Conservation (phyloP, 2,329 filamentous ascomycete genomes). For the Xylariaceae sp. region DNA sequence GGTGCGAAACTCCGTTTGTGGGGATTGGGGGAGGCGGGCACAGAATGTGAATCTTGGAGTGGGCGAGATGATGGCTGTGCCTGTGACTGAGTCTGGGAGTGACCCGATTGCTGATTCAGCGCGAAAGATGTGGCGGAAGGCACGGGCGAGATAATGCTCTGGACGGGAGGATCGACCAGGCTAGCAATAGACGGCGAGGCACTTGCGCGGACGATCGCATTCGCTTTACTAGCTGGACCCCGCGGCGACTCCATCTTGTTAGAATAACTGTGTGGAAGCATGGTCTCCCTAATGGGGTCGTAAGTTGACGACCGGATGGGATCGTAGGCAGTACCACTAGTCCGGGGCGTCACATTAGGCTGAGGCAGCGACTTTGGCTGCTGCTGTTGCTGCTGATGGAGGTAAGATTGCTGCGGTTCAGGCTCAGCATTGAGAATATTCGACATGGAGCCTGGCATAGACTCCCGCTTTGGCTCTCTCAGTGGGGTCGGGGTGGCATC, state of each 20-base stretch:
- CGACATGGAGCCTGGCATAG: constrained; percentile 48
- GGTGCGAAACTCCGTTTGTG: constrained; percentile 35
- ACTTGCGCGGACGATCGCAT: constrained; percentile 62
- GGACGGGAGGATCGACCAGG: constrained; percentile 68
- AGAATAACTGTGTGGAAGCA: constrained; percentile 47
- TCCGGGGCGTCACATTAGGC: constrained; percentile 45
- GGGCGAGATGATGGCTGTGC: constrained; percentile 21
- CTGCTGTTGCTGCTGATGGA: constrained; percentile 37
- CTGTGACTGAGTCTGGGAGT: constrained; percentile 26
- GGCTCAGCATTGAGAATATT: constrained; percentile 52
- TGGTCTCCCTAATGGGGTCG: constrained; percentile 59
- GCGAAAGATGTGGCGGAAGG: constrained; percentile 35
- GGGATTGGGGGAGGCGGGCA: constrained; percentile 41
- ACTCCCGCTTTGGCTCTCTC: constrained; percentile 48
- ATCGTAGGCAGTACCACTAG: constrained; percentile 81
- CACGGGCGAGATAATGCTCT: constrained; percentile 36
- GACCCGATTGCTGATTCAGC: constrained; percentile 27
- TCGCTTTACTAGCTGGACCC: constrained; percentile 28
- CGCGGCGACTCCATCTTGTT: constrained; percentile 49
- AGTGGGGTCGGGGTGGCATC: constrained; percentile 34
- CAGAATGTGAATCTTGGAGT: constrained; percentile 34
- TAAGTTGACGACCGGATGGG: constrained; percentile 75
- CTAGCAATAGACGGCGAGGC: constrained; percentile 89
- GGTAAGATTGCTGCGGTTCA: constrained; percentile 39
- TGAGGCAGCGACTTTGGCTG: constrained; percentile 37